A percentile compares a stretch with the other conserved stretches of the same genome.
phyloP scores from a whole-genome alignment of 345 rosid species.

The Eucalyptus leucophloia region DNA sequence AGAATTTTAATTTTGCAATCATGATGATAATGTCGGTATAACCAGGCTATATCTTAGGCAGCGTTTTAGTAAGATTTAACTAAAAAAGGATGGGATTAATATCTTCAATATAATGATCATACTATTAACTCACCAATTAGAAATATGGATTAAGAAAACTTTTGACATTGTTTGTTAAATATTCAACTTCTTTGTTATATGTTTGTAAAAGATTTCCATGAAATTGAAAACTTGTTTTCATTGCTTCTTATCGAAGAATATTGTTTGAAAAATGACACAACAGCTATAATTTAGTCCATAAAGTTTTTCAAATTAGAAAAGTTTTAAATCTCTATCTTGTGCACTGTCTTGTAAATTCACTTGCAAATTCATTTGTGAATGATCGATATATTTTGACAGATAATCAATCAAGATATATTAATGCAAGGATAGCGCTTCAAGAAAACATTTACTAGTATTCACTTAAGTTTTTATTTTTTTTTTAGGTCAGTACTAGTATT shows the following conservation, averaged over 20 bases:
- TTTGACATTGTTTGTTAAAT: not conserved
- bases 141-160: not conserved
- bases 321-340: not conserved
- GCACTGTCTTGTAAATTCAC: not conserved
- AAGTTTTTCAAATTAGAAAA: not conserved
- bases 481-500: not conserved
- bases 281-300: not conserved
- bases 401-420: not conserved
- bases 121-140: not conserved
- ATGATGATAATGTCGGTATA: not conserved
- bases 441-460: not conserved
- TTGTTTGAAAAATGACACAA: not conserved
- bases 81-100: not conserved
- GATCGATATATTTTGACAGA: not conserved
- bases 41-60: not conserved
- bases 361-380: not conserved
- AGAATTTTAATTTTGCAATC: not conserved
- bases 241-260: not conserved
- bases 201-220: not conserved
- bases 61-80: not conserved
- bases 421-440: not conserved
- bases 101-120: not conserved
- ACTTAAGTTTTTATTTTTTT: too few relatives aligned
- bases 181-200: not conserved
- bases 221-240: not conserved